Evolutionary conservation across 2,329 filamentous ascomycete genomes (phyloP).

Genomic region (Zasmidium cellare): DNA sequence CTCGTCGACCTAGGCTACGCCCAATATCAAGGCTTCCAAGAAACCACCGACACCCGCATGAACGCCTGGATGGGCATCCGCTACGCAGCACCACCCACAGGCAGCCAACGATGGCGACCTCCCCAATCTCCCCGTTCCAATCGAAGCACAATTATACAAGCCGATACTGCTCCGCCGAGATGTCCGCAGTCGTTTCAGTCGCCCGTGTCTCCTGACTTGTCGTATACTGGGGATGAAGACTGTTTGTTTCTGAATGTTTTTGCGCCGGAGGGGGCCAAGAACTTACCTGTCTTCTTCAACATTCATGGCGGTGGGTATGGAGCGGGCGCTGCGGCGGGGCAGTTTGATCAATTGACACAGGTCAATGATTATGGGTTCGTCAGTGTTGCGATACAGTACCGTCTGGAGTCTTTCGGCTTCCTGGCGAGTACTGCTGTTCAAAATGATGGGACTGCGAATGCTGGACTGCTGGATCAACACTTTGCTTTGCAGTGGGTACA

Average conservation of each 20-base stretch:
- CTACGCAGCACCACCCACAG: slow-evolving; percentile 25
- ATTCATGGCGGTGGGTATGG: slow-evolving; percentile 33
- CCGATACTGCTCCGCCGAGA: slow-evolving; percentile 11
- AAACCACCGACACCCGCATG: background rate
- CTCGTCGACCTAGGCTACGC: slow-evolving; percentile 27
- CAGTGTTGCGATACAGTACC: slow-evolving; percentile 52
- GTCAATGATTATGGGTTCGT: slow-evolving; percentile 51
- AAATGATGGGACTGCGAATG: slow-evolving; percentile 40
- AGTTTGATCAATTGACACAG: slow-evolving; percentile 43
- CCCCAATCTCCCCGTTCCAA: slow-evolving; percentile 25
- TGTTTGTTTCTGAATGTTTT: slow-evolving; percentile 36
- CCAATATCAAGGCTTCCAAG: slow-evolving; percentile 20
- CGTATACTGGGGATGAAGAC: slow-evolving; percentile 30
- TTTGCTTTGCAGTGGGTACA: slow-evolving; percentile 55
- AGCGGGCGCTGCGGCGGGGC: background rate
- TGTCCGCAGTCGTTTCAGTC: slow-evolving; percentile 24
- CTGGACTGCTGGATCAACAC: slow-evolving; percentile 49
- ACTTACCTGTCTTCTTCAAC: slow-evolving; percentile 42
- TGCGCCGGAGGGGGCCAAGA: slow-evolving; percentile 33
- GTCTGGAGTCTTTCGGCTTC: slow-evolving; percentile 49
- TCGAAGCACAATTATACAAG: slow-evolving; percentile 19
- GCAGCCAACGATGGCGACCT: slow-evolving; percentile 26
- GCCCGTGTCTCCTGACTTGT: background rate
- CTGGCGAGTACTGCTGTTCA: slow-evolving; percentile 39
- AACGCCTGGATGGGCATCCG: slow-evolving; percentile 20